Conservation (phyloP, 768 basidiomycete species). For the Rhodotorula sphaerocarpa region DNA sequence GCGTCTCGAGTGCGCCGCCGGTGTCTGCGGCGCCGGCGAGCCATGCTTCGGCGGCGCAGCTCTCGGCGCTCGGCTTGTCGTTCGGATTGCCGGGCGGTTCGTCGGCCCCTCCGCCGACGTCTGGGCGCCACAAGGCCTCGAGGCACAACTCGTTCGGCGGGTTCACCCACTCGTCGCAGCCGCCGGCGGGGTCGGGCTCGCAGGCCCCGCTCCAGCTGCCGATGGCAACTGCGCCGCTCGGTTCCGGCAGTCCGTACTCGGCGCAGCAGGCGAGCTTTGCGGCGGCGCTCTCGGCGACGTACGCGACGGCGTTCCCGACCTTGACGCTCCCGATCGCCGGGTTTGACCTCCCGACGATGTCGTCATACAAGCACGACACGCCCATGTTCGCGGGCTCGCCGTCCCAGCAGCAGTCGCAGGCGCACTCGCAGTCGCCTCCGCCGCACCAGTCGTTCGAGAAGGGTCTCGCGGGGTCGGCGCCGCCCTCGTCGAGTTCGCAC, state of each 20-base stretch:
- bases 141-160: not conserved
- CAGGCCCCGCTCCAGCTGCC: not conserved
- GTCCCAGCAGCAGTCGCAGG: not conserved
- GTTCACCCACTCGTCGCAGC: not conserved
- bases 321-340: conserved; percentile 12
- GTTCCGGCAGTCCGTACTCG: not conserved
- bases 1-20: not conserved
- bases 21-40: too few relatives aligned
- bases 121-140: not conserved
- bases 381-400: not conserved
- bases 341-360: conserved; percentile 5
- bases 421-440: not conserved
- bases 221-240: not conserved
- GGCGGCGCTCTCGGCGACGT: conserved; percentile 11
- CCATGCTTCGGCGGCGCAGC: not conserved
- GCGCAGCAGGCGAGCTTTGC: conserved; percentile 1
- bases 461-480: too few relatives aligned
- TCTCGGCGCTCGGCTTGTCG: conserved; percentile 15
- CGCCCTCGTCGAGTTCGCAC: not conserved
- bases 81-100: conserved; percentile 7
- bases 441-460: not conserved
- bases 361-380: conserved; percentile 6
- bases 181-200: not conserved
- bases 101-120: not conserved
- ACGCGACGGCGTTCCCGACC: conserved; percentile 18